Percentiles rank a stretch among this genome's conserved stretches.
phyloP scores from a whole-genome alignment of 805 yeast genomes.

The Babjeviella inositovora region DNA sequence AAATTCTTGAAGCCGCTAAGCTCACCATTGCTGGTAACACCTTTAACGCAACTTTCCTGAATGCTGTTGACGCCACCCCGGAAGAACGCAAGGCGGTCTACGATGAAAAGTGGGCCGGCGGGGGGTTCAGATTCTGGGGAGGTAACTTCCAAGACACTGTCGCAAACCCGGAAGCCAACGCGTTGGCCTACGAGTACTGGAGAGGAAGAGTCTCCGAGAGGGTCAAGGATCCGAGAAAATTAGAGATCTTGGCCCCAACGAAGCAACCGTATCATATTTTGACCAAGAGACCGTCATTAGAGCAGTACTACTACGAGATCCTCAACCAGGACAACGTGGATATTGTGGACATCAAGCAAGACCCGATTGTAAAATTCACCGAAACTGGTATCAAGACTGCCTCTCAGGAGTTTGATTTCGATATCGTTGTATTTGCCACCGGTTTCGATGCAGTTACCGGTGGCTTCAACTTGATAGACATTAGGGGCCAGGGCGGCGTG shows the following conservation, averaged over 20 bases:
- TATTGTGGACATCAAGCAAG: slow-evolving; percentile 6
- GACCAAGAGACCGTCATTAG: slow-evolving; percentile 6
- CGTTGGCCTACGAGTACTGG: slow-evolving; percentile 5
- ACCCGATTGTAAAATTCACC: slow-evolving; percentile 5
- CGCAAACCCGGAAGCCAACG: slow-evolving; percentile 4
- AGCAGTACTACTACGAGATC: slow-evolving; percentile 5
- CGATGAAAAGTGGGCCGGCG: slow-evolving; percentile 7
- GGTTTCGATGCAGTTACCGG: slow-evolving; percentile 10
- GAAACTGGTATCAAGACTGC: slow-evolving; percentile 4
- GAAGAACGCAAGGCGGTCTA: slow-evolving; percentile 5
- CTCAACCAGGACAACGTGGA: slow-evolving; percentile 5
- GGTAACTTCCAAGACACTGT: slow-evolving; percentile 5
- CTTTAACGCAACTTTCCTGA: slow-evolving; percentile 3
- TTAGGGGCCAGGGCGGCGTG: slow-evolving; percentile 5
- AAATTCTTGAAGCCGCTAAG: slow-evolving; percentile 4
- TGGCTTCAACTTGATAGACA: slow-evolving; percentile 6
- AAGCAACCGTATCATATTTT: slow-evolving; percentile 6
- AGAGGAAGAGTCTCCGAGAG: slow-evolving; percentile 3
- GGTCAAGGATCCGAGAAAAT: slow-evolving; percentile 5
- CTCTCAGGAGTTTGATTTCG: slow-evolving; percentile 4
- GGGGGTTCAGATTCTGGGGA: slow-evolving; percentile 12
- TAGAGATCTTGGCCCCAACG: slow-evolving; percentile 5
- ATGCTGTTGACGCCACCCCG: slow-evolving; percentile 5
- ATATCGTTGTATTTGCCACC: slow-evolving; percentile 6
- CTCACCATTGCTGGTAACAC: slow-evolving; percentile 7